A percentile compares a stretch with the other conserved stretches of the same genome.
Evolutionary conservation across 371 early-diverging fungal genomes (phyloP).

Genomic region (Coemansia sp.): DNA sequence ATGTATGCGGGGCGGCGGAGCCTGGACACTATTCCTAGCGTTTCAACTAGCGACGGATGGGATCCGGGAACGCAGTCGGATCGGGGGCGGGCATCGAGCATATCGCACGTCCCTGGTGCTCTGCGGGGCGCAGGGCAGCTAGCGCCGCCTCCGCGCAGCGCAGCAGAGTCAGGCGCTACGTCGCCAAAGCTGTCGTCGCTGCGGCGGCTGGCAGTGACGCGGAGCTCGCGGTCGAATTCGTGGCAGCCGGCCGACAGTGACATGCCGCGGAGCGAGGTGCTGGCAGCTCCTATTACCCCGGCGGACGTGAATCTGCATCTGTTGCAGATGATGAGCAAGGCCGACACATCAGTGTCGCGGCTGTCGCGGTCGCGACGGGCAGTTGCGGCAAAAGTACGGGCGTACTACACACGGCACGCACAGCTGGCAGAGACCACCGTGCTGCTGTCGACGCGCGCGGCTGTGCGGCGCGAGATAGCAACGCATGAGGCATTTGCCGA

Average conservation of each 20-base stretch:
- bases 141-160: constrained; percentile 3
- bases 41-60: constrained; percentile 1
- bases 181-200: constrained; percentile 17
- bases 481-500: constrained; percentile 21
- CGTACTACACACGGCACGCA: constrained; percentile 25
- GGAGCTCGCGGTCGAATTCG: constrained; percentile 20
- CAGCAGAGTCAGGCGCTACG: not conserved
- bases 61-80: not conserved
- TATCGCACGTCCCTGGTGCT: constrained; percentile 12
- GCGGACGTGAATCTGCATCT: constrained; percentile 13
- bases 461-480: constrained; percentile 36
- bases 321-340: not conserved
- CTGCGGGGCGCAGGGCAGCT: not conserved
- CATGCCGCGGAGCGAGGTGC: not conserved
- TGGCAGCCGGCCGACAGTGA: constrained; percentile 17
- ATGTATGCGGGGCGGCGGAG: not conserved
- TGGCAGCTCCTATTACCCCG: not conserved
- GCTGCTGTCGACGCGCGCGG: constrained; percentile 35
- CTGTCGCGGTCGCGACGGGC: constrained; percentile 16
- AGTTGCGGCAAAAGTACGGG: constrained; percentile 29
- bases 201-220: constrained; percentile 28
- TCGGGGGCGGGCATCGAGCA: constrained; percentile 33
- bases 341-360: not conserved
- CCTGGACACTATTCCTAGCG: constrained; percentile 11
- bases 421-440: constrained; percentile 34